Base-by-base conservation (phyloP, 768 basidiomycete genomes). In the Tubosaeta brunneosetosa region DNA sequence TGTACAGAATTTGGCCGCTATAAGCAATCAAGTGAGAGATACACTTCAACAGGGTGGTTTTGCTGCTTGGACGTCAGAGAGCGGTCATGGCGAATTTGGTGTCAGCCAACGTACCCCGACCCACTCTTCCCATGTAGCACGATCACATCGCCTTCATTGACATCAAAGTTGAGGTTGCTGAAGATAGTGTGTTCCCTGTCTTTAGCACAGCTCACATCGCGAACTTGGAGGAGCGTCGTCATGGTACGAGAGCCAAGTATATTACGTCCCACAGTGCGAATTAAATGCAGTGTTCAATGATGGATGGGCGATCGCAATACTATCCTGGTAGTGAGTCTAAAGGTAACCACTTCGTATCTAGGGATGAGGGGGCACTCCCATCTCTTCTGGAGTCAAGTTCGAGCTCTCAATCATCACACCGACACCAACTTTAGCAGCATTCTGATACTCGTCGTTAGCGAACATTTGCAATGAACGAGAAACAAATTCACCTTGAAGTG, bases 331-430 rank as follows among this genome's bases (percentile, higher is more conserved):
- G 49, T 53, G 56, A 46, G 17, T 71, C 70, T 69, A 71, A 38
- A 59, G 47, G 60, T 66, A 64, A 61, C 52, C 55, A 57, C 43
- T 55, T 58, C 43, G 52, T 63, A 63, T 71, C 66, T 76, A 77
- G 58, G 73, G 72, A 57, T 77, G 78, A 64, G 80, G 79, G 50
- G 75, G 71, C 73, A 82, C 75, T 53, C 81, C 68, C 88, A 91
- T 88, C 75, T 91, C 89, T 74, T 91, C 89, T 8, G 86, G 88
- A 17, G 86, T 85, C 72, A 91, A 69, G 56, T 74, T 80, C 34
- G 84, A 82, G 66, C 85, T 88, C 79, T 98, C 94, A 55, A 98
- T 91, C 91, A 94, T 95, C 71, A 98, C 91, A 75, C 94, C 94
- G 9, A 97, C 86, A 55, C 95, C 95, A 54, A 97, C 86, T 73